phyloP scores from a whole-genome alignment of 2,329 filamentous ascomycete species.

The Sporothrix curviconia region DNA sequence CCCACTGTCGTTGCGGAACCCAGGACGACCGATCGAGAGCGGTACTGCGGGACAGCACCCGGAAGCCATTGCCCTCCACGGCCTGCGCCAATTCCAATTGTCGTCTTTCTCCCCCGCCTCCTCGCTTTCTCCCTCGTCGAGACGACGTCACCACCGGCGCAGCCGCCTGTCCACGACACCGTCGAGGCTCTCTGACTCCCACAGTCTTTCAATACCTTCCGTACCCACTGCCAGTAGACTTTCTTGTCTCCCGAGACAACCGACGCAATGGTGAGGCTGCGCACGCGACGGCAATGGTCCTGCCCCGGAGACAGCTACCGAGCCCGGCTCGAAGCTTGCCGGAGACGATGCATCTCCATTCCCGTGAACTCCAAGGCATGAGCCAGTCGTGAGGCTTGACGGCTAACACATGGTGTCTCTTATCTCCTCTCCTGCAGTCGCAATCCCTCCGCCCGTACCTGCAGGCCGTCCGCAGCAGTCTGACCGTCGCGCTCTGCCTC shows the following conservation, averaged over 20 bases:
- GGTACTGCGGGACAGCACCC: slow-evolving; percentile 3
- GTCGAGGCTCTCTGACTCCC: too few species aligned
- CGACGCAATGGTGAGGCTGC: slow-evolving; percentile 6
- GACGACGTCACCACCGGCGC: slow-evolving; percentile 1
- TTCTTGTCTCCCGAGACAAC: too few species aligned
- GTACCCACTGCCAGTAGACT: not conserved
- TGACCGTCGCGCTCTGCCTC: slow-evolving; percentile 87
- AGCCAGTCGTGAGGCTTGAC: too few species aligned
- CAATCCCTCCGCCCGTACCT: slow-evolving; percentile 96
- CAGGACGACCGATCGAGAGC: not conserved
- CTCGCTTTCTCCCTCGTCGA: not conserved
- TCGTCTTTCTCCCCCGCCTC: not conserved
- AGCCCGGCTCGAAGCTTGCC: not conserved
- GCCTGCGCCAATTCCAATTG: not conserved
- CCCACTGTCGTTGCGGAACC: too few species aligned
- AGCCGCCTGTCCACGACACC: not conserved
- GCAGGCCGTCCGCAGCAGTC: slow-evolving; percentile 87
- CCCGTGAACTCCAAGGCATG: not conserved
- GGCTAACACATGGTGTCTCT: not conserved
- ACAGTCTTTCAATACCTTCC: not conserved
- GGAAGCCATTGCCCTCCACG: not conserved
- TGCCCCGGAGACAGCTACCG: not conserved
- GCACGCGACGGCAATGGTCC: not conserved
- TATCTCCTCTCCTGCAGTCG: slow-evolving; percentile 53
- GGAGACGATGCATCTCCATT: not conserved